Evolutionary conservation across 2,329 filamentous ascomycete genomes (phyloP).

Genomic region (Dothiorella sarmentorum): DNA sequence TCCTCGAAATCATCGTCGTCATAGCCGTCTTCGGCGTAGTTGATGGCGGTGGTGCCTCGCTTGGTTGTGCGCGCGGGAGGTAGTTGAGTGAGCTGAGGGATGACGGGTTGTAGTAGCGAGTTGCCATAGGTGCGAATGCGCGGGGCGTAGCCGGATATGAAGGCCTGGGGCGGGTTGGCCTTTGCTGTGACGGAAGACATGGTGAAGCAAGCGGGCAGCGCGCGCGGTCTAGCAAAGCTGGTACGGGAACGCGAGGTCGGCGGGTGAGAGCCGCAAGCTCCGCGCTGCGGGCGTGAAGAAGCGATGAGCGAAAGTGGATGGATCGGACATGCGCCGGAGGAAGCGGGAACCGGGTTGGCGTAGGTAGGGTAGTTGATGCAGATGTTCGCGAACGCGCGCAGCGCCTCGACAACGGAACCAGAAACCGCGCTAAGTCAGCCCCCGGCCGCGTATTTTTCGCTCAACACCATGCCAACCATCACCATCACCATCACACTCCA

Average conservation of each 20-base stretch:
- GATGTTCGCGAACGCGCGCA: conserved; percentile 15
- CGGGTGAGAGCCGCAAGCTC: not conserved
- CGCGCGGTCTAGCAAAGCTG: conserved; percentile 9
- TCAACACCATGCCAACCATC: conserved; percentile 17
- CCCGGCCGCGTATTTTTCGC: conserved; percentile 11
- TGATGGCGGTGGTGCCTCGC: conserved; percentile 92
- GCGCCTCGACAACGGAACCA: not conserved
- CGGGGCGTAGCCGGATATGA: conserved; percentile 87
- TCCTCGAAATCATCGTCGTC: conserved; percentile 78
- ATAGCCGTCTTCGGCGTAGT: conserved; percentile 95
- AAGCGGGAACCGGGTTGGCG: not conserved
- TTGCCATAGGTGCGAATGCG: conserved; percentile 88
- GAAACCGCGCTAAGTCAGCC: not conserved
- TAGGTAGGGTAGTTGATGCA: not conserved
- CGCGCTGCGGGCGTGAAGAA: not conserved
- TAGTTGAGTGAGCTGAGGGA: conserved; percentile 65
- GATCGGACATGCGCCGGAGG: conserved; percentile 1
- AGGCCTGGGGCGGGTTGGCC: conserved; percentile 69
- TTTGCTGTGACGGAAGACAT: conserved; percentile 41
- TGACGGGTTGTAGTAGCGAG: conserved; percentile 80
- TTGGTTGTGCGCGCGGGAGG: conserved; percentile 85
- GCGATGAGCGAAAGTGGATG: not conserved
- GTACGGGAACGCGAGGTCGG: not conserved
- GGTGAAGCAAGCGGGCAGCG: conserved; percentile 26
- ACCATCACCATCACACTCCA: too few relatives aligned